These are phyloP conservation scores for Lasiodiplodia citricola DNA, from an alignment of 2,329 filamentous ascomycete genomes.

Conservation along the genomic window DNA sequence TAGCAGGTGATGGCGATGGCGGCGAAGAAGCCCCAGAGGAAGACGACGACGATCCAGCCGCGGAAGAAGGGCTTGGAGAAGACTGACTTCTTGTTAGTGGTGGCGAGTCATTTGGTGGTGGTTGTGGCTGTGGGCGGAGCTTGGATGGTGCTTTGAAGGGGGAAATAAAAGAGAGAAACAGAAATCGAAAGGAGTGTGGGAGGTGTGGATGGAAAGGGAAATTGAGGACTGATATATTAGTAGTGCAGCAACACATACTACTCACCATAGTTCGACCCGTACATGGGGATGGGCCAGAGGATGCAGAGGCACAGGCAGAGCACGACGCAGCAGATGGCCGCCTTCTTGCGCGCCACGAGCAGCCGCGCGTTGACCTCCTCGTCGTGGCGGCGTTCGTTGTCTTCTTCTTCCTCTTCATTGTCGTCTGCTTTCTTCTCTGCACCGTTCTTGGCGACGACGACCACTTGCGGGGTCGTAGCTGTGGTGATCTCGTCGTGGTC, in stretches of 20 bases:
- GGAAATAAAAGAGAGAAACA: not conserved
- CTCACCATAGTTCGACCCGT: slow-evolving; percentile 54
- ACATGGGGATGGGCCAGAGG: slow-evolving; percentile 62
- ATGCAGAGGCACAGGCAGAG: slow-evolving; percentile 33
- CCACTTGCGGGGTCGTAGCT: not conserved
- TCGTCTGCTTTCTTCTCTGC: not conserved
- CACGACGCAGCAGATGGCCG: slow-evolving; percentile 10
- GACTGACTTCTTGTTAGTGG: not conserved
- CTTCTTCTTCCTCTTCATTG: not conserved
- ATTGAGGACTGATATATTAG: not conserved
- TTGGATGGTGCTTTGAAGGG: not conserved
- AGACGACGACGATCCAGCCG: slow-evolving; percentile 26
- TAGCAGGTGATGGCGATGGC: slow-evolving; percentile 24
- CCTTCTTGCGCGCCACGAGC: slow-evolving; percentile 18
- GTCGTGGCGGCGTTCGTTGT: not conserved
- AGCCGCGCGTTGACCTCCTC: not conserved
- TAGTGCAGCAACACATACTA: not conserved
- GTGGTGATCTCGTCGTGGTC: slow-evolving; percentile 15
- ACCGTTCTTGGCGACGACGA: not conserved
- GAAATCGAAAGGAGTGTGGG: too few species aligned
- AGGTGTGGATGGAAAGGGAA: not conserved
- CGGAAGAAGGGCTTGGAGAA: slow-evolving; percentile 27
- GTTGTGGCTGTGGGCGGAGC: too few species aligned
- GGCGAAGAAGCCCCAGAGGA: slow-evolving; percentile 25
- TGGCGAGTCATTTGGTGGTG: not conserved